These are phyloP conservation scores for Lunularia cruciata DNA, from an alignment of 225 moss, liverwort and hornwort species.

Conservation along the genomic window DNA sequence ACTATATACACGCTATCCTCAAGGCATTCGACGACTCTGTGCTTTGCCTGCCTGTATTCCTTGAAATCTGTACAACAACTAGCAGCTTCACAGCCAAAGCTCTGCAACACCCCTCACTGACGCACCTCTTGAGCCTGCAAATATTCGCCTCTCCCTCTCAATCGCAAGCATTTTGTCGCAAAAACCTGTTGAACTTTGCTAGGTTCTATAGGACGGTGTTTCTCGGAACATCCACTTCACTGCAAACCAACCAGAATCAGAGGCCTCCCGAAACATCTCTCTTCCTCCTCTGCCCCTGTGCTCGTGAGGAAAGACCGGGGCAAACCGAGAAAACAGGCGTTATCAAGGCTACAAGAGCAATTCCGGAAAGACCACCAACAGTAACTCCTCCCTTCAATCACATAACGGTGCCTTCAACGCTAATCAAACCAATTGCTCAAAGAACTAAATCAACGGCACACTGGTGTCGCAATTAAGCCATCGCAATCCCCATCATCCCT, in stretches of 20 bases:
- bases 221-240: slow-evolving; percentile 12
- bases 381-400: too few relatives aligned
- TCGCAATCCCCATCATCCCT: background rate
- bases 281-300: background rate
- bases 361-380: background rate
- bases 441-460: background rate
- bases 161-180: slow-evolving; percentile 33
- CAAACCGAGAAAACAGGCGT: background rate
- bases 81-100: slow-evolving; percentile 1
- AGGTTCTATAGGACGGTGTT: background rate
- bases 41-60: background rate
- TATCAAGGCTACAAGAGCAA: background rate
- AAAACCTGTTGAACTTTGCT: background rate
- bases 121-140: slow-evolving; percentile 38
- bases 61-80: slow-evolving; percentile 19
- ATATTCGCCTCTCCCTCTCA: slow-evolving; percentile 33
- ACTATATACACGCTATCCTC: slow-evolving; percentile 12
- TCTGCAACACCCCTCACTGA: background rate
- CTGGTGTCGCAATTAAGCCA: background rate
- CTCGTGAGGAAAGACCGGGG: too few relatives aligned
- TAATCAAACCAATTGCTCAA: background rate
- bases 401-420: background rate
- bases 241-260: background rate
- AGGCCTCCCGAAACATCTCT: slow-evolving; percentile 15
- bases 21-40: background rate